Conservation (phyloP, 2,329 filamentous ascomycete genomes). For the Rosellinia necatrix region DNA sequence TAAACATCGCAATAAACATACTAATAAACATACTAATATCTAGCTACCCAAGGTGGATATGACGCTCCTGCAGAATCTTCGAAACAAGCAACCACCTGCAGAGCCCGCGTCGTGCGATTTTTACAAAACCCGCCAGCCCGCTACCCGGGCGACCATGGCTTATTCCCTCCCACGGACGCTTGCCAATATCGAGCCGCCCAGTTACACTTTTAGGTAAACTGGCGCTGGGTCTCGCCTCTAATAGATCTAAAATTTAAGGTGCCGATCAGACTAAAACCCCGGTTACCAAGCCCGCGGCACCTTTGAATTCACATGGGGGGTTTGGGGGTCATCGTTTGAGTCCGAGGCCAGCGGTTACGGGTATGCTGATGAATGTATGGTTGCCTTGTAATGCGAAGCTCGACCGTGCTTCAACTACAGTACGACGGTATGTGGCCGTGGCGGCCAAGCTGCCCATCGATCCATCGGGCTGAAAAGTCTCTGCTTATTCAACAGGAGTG, state of each 20-base stretch:
- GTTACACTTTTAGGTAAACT: neutral
- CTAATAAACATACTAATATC: too few relatives aligned
- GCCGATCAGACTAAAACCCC: conserved; percentile 16
- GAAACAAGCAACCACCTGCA: conserved; percentile 1
- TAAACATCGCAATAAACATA: too few relatives aligned
- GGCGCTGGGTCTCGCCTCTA: conserved; percentile 16
- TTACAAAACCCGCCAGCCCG: conserved; percentile 2
- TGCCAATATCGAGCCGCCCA: neutral
- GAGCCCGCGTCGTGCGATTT: too few relatives aligned
- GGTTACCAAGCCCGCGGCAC: conserved; percentile 25
- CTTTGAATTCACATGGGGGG: conserved; percentile 11
- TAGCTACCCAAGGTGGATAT: neutral
- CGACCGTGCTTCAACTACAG: neutral
- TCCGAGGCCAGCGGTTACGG: neutral
- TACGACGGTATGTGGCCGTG: too few relatives aligned
- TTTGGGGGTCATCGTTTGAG: conserved; percentile 14
- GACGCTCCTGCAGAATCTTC: conserved; percentile 9
- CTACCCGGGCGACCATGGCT: conserved; percentile 1
- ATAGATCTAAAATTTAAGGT: conserved; percentile 12
- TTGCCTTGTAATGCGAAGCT: conserved; percentile 3
- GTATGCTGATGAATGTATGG: neutral
- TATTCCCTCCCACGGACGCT: too few relatives aligned
- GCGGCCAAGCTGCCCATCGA: conserved; percentile 1
- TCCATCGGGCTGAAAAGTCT: neutral
- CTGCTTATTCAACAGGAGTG: neutral